Evolutionary conservation across 371 early-diverging fungal genomes (phyloP).

Genomic region (Parasitella parasitica): DNA sequence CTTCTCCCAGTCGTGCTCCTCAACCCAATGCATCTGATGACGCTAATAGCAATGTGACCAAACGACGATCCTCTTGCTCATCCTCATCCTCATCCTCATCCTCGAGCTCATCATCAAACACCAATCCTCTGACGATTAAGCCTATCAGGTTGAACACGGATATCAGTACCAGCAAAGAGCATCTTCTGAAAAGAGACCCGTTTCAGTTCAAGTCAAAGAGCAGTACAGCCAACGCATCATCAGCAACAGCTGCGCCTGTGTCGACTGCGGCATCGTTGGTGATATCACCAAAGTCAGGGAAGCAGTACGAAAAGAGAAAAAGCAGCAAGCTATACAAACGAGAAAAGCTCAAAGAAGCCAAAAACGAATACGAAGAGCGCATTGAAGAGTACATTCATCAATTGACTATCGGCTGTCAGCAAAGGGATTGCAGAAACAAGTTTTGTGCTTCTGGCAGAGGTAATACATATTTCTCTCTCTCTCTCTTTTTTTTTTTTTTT

Average conservation of each 20-base stretch:
- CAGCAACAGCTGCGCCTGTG: background rate
- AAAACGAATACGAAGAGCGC: slow-evolving; percentile 32
- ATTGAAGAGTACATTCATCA: slow-evolving; percentile 45
- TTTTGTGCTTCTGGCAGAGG: slow-evolving; percentile 47
- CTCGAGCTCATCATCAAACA: background rate
- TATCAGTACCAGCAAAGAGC: slow-evolving; percentile 6
- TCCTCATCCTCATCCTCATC: slow-evolving; percentile 9
- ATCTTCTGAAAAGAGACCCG: slow-evolving; percentile 1
- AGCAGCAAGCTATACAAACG: slow-evolving; percentile 19
- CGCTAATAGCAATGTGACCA: background rate
- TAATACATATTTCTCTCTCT: too few relatives aligned
- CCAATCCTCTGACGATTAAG: background rate
- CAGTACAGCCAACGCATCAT: background rate
- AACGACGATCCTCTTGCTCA: slow-evolving; percentile 3
- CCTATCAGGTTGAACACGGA: slow-evolving; percentile 9
- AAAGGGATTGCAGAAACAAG: slow-evolving; percentile 36
- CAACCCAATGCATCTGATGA: background rate
- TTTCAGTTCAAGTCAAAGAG: slow-evolving; percentile 4
- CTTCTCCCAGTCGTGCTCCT: slow-evolving; percentile 14
- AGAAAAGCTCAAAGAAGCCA: slow-evolving; percentile 36
- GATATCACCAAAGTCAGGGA: slow-evolving; percentile 2
- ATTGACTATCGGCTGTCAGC: slow-evolving; percentile 41
- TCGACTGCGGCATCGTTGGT: slow-evolving; percentile 1
- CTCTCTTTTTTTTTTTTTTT: too few relatives aligned
- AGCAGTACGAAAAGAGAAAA: slow-evolving; percentile 2